phyloP scores from a whole-genome alignment of 495 filamentous ascomycete genomes.

The Tuber magnatum region DNA sequence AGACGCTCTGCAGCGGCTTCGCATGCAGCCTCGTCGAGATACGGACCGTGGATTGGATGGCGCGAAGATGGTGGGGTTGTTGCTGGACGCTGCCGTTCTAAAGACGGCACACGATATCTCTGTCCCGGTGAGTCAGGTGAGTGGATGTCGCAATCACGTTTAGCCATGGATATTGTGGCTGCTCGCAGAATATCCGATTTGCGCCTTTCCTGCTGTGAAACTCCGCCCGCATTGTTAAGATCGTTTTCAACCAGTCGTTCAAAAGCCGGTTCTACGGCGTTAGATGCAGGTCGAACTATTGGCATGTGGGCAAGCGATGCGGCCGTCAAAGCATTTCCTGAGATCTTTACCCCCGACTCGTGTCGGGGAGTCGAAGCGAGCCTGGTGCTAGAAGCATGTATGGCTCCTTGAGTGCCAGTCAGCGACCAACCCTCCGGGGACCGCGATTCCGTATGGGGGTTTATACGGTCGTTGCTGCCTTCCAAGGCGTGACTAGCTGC shows the following conservation, averaged over 20 bases:
- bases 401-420: constrained; percentile 31
- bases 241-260: constrained; percentile 21
- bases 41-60: constrained; percentile 15
- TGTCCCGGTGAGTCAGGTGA: constrained; percentile 27
- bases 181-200: constrained; percentile 29
- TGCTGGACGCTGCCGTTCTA: constrained; percentile 12
- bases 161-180: constrained; percentile 36
- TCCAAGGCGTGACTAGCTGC: constrained; percentile 18
- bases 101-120: constrained; percentile 20
- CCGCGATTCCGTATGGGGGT: constrained; percentile 13
- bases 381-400: constrained; percentile 17
- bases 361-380: constrained; percentile 20
- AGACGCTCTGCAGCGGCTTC: constrained; percentile 31
- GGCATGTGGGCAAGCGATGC: constrained; percentile 33
- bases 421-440: constrained; percentile 30
- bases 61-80: constrained; percentile 23
- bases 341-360: constrained; percentile 20
- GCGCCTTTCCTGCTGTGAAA: constrained; percentile 34
- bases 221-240: constrained; percentile 18
- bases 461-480: constrained; percentile 6
- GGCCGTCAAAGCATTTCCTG: constrained; percentile 25
- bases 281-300: constrained; percentile 13
- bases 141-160: constrained; percentile 17
- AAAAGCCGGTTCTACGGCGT: constrained; percentile 21
- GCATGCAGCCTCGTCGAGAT: constrained; percentile 38